Evolutionary conservation across 352 stramenopile genomes (phyloP), one percentile per base, ranked within the genome.

Genomic region (Pythium volutum): DNA sequence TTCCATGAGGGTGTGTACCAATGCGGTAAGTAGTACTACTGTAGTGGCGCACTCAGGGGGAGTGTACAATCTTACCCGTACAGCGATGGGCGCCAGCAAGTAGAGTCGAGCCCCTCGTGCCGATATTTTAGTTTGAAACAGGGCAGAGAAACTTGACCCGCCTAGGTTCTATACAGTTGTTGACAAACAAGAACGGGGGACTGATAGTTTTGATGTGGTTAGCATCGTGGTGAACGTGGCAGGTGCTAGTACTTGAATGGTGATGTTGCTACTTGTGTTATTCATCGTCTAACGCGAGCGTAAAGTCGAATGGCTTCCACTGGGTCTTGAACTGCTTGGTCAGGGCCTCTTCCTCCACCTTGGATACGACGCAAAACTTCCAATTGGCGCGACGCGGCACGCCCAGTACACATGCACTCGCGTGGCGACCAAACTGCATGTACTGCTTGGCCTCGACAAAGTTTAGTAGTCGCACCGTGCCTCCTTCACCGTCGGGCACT

Each of bases 361-460:
- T 92, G 22, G 82, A 67, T 23, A 93, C 73, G 4, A 93, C 84
- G 43, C 84, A 93, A 57, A 81, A 88, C 72, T 92, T 91, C 84
- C 84, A 93, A 62, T 93, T 90, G 27, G 79, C 71, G 3, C 81
- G 77, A 2, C 79, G 77, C 3, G 84, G 84, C 62, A 86, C 71
- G 15, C 79, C 80, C 39, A 93, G 50, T 52, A 90, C 64, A 36
- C 71, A 86, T 29, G 82, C 73, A 0, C 75, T 74, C 4, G 77
- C 77, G 51, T 91, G 80, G 4, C 84, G 84, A 14, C 82, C 84
- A 70, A 93, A 93, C 60, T 91, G 81, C 64, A 93, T 84, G 72
- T 91, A 89, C 51, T 93, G 82, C 58, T 92, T 91, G 43, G 71
- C 81, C 26, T 88, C 71, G 16, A 92, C 82, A 25, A 77, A 63